These are phyloP conservation scores for Eremochloa ophiuroides DNA, from an alignment of 176 grass and related monocot species.

Conservation along the genomic window DNA sequence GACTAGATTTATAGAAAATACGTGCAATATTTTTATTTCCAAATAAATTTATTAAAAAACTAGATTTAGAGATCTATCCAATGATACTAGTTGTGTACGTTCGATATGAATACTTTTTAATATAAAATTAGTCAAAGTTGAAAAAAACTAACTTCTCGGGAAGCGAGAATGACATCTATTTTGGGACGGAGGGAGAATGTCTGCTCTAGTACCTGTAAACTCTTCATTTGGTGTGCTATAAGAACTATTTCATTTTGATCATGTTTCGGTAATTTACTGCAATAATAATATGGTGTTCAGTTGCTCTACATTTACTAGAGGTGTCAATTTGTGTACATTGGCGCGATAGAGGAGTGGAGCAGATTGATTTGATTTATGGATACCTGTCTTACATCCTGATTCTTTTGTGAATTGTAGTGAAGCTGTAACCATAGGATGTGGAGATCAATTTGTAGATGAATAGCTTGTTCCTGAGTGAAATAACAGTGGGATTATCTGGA, in stretches of 20 bases:
- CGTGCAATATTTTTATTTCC: no score
- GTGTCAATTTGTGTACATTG: background rate
- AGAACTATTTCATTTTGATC: constrained; percentile 1
- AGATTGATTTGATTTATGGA: background rate
- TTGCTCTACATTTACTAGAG: background rate
- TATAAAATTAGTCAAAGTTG: no score
- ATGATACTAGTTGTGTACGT: no score
- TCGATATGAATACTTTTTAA: no score
- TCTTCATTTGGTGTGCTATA: background rate
- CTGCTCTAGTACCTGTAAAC: background rate
- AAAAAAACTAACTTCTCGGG: no score
- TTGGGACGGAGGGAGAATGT: no score
- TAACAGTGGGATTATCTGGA: background rate
- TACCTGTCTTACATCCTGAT: background rate
- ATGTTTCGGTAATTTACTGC: no score
- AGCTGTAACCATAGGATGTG: background rate
- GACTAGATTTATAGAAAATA: no score
- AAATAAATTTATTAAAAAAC: no score
- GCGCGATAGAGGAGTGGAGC: no score
- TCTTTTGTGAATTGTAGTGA: background rate
- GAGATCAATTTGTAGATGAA: background rate
- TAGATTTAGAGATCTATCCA: no score
- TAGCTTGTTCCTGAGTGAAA: background rate
- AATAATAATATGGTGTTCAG: background rate
- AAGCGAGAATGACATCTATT: no score